Conservation (phyloP, 2,329 filamentous ascomycete species). For the Arthrobotrys megalospora region DNA sequence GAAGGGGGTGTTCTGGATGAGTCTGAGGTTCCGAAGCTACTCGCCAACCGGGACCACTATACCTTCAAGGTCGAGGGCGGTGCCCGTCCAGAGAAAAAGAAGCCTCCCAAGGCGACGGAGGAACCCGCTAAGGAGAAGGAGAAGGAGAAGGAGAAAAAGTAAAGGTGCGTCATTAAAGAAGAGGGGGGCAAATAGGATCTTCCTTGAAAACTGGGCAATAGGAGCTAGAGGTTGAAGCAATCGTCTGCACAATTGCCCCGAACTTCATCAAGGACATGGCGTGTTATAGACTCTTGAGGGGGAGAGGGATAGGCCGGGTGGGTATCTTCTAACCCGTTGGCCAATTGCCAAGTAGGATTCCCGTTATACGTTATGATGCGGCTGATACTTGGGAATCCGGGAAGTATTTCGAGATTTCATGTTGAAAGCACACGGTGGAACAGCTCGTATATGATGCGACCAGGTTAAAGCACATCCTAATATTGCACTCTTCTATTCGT, state of each 20-base stretch:
- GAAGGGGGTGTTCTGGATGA: slow-evolving; percentile 54
- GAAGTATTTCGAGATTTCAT: not conserved
- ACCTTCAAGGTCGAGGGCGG: slow-evolving; percentile 43
- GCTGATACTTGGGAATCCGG: slow-evolving; percentile 20
- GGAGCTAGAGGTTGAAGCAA: slow-evolving; percentile 10
- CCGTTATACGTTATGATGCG: slow-evolving; percentile 20
- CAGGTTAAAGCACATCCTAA: slow-evolving; percentile 2
- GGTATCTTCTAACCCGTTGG: not conserved
- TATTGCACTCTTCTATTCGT: not conserved
- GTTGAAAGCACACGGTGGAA: slow-evolving; percentile 1
- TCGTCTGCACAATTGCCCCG: not conserved
- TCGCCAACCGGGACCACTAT: slow-evolving; percentile 55
- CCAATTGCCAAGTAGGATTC: slow-evolving; percentile 3
- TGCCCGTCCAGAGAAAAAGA: slow-evolving; percentile 14
- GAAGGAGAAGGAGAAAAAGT: slow-evolving; percentile 36
- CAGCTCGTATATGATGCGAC: slow-evolving; percentile 2
- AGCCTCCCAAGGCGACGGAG: not conserved
- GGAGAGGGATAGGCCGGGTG: not conserved
- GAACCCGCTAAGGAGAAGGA: slow-evolving; percentile 13
- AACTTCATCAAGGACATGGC: slow-evolving; percentile 2
- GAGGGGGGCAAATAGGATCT: not conserved
- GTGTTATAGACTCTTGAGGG: not conserved
- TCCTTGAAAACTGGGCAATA: not conserved
- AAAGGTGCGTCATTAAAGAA: slow-evolving; percentile 22
- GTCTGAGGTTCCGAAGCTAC: slow-evolving; percentile 45